Evolutionary conservation across 148 eudicot genomes (phyloP).

Genomic region (Hydrangea macrophylla): DNA sequence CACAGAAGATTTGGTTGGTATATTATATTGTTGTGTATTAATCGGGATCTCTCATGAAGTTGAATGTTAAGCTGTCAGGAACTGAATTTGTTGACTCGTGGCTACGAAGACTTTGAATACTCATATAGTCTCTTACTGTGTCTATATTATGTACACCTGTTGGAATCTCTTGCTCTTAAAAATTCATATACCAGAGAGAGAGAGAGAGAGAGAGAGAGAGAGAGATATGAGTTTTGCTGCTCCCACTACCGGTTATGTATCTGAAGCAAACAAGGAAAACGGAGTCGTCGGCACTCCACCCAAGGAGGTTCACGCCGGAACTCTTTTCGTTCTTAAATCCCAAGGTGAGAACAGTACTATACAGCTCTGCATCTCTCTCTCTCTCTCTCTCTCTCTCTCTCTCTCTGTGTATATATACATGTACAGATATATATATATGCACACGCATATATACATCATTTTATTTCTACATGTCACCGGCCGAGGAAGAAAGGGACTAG

Average conservation of each 20-base stretch:
- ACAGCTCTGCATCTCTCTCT: too few relatives aligned
- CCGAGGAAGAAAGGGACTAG: too few relatives aligned
- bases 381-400: neutral
- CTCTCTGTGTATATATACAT: neutral
- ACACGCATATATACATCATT: too few relatives aligned
- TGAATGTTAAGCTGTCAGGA: too few relatives aligned
- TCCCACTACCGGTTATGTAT: neutral
- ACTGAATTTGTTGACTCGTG: too few relatives aligned
- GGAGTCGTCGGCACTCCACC: neutral
- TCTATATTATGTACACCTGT: too few relatives aligned
- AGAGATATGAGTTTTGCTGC: neutral
- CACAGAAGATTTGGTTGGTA: too few relatives aligned
- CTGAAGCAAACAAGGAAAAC: neutral
- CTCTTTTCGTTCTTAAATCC: slow-evolving; percentile 10
- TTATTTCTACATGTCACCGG: too few relatives aligned
- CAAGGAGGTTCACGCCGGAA: slow-evolving; percentile 4
- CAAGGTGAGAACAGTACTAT: slow-evolving; percentile 10
- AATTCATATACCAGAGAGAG: neutral
- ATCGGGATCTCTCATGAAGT: too few relatives aligned
- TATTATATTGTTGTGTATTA: too few relatives aligned
- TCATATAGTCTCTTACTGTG: too few relatives aligned
- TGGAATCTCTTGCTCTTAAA: neutral
- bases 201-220: slow-evolving; percentile 2
- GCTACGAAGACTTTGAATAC: too few relatives aligned
- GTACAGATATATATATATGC: neutral